phyloP scores from a whole-genome alignment of 2,329 filamentous ascomycete species.

The Chaetomium olivaceum region DNA sequence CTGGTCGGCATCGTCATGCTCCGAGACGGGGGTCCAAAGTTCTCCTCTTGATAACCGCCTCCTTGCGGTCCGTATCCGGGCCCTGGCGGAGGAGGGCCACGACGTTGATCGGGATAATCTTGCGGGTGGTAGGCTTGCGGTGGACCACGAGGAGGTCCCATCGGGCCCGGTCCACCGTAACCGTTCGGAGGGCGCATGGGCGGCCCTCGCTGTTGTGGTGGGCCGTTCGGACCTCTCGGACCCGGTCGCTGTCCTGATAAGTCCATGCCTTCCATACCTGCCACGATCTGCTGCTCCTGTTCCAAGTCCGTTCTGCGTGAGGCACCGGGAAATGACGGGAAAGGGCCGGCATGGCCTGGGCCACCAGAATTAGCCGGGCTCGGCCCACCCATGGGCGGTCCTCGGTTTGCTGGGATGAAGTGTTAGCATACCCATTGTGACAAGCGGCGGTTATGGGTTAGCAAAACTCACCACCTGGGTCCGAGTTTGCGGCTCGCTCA shows the following conservation, averaged over 20 bases:
- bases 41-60: conserved; percentile 42
- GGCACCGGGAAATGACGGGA: conserved; percentile 47
- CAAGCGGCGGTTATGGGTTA: not conserved
- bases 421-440: conserved; percentile 2
- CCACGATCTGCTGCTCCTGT: conserved; percentile 45
- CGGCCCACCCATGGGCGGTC: conserved; percentile 37
- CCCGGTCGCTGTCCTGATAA: conserved; percentile 38
- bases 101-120: conserved; percentile 42
- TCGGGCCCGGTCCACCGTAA: conserved; percentile 34
- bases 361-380: conserved; percentile 33
- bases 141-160: conserved; percentile 37
- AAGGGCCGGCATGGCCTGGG: conserved; percentile 44
- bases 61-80: conserved; percentile 32
- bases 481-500: conserved; percentile 42
- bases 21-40: conserved; percentile 54
- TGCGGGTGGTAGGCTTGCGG: conserved; percentile 41
- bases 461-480: conserved; percentile 44
- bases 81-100: conserved; percentile 35
- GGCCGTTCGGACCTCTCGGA: conserved; percentile 35
- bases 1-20: conserved; percentile 64
- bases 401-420: conserved; percentile 33
- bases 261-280: conserved; percentile 46
- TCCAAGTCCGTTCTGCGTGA: conserved; percentile 43
- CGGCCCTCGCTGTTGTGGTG: conserved; percentile 38
- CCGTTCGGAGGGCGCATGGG: conserved; percentile 38